phyloP scores from a whole-genome alignment of 306 rosid species.

The Vigna nakashimae region DNA sequence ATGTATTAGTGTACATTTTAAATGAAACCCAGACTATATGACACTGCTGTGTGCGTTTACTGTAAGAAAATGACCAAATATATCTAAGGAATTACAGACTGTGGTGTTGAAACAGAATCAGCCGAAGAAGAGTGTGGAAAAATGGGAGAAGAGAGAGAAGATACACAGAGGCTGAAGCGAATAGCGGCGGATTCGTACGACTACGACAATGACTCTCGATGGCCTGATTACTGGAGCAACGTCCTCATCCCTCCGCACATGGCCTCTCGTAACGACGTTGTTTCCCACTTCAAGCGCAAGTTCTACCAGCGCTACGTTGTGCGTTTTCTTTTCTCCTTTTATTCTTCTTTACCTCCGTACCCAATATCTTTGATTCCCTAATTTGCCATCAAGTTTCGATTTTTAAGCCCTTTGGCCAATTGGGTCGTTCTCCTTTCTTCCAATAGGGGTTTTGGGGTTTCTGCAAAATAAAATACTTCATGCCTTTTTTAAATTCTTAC shows the following conservation, averaged over 20 bases:
- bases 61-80: not conserved
- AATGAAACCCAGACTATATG: not conserved
- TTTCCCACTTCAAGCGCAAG: constrained; percentile 86
- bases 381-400: constrained; percentile 4
- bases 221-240: constrained; percentile 94
- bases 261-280: constrained; percentile 75
- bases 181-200: constrained; percentile 85
- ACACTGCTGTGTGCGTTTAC: not conserved
- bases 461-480: not conserved
- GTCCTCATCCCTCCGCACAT: constrained; percentile 87
- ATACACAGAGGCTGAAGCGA: constrained; percentile 76
- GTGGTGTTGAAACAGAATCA: not conserved
- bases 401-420: not conserved
- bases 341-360: no score
- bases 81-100: no score
- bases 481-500: not conserved
- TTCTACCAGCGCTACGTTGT: constrained; percentile 78
- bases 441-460: not conserved
- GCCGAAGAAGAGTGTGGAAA: not conserved
- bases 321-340: not conserved
- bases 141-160: constrained; percentile 82
- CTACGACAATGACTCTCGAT: constrained; percentile 84
- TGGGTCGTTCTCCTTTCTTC: constrained; percentile 13
- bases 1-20: no score
- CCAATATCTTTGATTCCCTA: not conserved